Percentiles rank a stretch among this genome's conserved stretches.
Evolutionary conservation across 768 basidiomycete genomes (phyloP).

Genomic region (Tylopilus cervinicoccineus): DNA sequence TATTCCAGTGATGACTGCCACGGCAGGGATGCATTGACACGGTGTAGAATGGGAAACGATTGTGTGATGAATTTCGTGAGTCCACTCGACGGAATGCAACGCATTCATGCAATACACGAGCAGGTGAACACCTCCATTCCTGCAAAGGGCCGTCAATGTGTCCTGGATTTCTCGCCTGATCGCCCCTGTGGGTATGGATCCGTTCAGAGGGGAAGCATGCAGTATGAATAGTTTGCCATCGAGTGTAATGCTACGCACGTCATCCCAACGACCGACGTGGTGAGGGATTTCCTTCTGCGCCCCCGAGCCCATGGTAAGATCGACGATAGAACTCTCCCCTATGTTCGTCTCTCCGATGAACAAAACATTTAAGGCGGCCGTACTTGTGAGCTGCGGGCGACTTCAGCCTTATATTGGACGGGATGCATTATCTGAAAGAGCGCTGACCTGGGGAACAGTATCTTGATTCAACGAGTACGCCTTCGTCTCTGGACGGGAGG

Average conservation of each 20-base stretch:
- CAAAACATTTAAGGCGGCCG: conserved; percentile 13
- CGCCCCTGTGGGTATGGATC: neutral
- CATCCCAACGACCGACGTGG: neutral
- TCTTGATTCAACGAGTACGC: conserved; percentile 8
- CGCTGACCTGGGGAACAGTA: conserved; percentile 9
- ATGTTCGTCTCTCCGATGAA: conserved; percentile 22
- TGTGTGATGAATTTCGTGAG: conserved; percentile 9
- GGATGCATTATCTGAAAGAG: neutral
- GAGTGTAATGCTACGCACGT: conserved; percentile 10
- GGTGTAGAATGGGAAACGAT: conserved; percentile 2
- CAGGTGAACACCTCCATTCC: conserved; percentile 14
- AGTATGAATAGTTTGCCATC: conserved; percentile 16
- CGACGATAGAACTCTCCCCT: conserved; percentile 16
- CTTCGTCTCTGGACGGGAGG: conserved; percentile 13
- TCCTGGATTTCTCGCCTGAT: conserved; percentile 4
- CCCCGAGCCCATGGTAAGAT: conserved; percentile 13
- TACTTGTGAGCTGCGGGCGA: conserved; percentile 5
- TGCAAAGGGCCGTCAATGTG: conserved; percentile 9
- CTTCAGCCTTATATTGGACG: conserved; percentile 4
- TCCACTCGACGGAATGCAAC: conserved; percentile 9
- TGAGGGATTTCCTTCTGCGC: neutral
- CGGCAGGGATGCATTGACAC: conserved; percentile 3
- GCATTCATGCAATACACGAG: conserved; percentile 22
- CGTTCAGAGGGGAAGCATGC: conserved; percentile 3
- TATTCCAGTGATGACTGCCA: conserved; percentile 19